Evolutionary conservation across 768 basidiomycete species (phyloP), one percentile per base, ranked within the genome.

Genomic region (Russula sp.): DNA sequence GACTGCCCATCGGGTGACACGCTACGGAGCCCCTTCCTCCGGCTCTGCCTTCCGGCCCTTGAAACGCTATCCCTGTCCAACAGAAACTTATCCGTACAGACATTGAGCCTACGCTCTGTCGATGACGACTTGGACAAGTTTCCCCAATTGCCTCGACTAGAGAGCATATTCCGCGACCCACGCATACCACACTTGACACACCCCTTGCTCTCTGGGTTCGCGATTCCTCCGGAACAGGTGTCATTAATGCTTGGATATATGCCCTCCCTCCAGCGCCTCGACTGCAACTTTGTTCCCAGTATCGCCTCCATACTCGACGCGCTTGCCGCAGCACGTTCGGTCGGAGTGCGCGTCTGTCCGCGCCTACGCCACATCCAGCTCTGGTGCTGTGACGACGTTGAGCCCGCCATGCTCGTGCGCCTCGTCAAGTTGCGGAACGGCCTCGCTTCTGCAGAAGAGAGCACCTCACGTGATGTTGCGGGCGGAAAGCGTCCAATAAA

Each of bases 121-220:
- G 40, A 59, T 20, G 27, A 57, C 8, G 54, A 54, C 51, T 22
- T 57, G 32, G 27, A 54, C 11, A 35, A 54, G 55, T 27, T 14
- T 61, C 14, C 57, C 3, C 56, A 47, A n/a, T 53, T 65, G 6
- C 66, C 61, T 37, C 57, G 60, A 27, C 37, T 55, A 8, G 66
- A 67, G 13, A 63, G 60, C 45, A 67, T 64, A 39, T 64, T 67
- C 50, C 66, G 63, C 40, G 66, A 64, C 52, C 59, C 66, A 13
- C 66, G 66, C 27, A 50, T 65, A 59, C 66, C 59, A n/a, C 55
- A 40, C 44, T 55, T 67, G 14, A 57, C 55, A 31, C 59, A 64
- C 39, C 59, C 61, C 47, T 44, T 54, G 13, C 66, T 65, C 48
- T 57, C 63, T 20, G 59, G 59, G 18, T 64, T 65, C 40, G 16